Evolutionary conservation across 1,139 yeast species (phyloP).

Genomic region (Sugiyamaella castrensis): DNA sequence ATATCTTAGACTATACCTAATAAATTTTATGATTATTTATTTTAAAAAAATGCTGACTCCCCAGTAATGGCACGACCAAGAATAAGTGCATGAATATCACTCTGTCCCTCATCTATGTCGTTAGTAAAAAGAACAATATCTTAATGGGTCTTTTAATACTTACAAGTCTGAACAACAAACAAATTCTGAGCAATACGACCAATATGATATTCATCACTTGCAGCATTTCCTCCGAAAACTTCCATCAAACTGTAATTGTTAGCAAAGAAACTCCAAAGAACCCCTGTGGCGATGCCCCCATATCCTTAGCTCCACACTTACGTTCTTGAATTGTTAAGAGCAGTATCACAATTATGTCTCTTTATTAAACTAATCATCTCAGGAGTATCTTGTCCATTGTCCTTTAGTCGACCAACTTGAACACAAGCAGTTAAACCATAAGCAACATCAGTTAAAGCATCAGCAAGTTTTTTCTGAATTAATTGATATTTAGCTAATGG

Average conservation of each 20-base stretch:
- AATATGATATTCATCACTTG: slow-evolving; percentile 45
- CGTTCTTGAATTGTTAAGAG: slow-evolving; percentile 39
- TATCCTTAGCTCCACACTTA: slow-evolving; percentile 16
- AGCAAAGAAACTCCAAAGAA: not conserved
- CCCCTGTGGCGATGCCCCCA: not conserved
- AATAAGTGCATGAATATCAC: slow-evolving; percentile 45
- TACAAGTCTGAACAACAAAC: slow-evolving; percentile 44
- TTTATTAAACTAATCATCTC: slow-evolving; percentile 46
- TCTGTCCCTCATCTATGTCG: slow-evolving; percentile 42
- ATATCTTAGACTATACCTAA: too few species aligned
- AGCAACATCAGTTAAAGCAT: slow-evolving; percentile 43
- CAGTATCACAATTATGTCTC: slow-evolving; percentile 45
- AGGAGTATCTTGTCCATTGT: slow-evolving; percentile 39
- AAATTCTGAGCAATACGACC: slow-evolving; percentile 45
- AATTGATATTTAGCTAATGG: slow-evolving; percentile 44
- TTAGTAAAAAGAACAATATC: slow-evolving; percentile 1
- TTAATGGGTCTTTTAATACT: slow-evolving; percentile 11
- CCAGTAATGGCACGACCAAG: slow-evolving; percentile 47
- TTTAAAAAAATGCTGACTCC: slow-evolving; percentile 38
- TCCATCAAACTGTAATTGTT: slow-evolving; percentile 38
- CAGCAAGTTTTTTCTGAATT: slow-evolving; percentile 44
- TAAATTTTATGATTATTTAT: slow-evolving; percentile 1
- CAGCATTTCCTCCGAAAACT: slow-evolving; percentile 45
- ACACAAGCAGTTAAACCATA: slow-evolving; percentile 43
- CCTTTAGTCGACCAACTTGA: slow-evolving; percentile 46